Evolutionary conservation across 805 yeast species (phyloP), one percentile per base, ranked within the genome.

Genomic region (Brettanomyces bruxellensis): DNA sequence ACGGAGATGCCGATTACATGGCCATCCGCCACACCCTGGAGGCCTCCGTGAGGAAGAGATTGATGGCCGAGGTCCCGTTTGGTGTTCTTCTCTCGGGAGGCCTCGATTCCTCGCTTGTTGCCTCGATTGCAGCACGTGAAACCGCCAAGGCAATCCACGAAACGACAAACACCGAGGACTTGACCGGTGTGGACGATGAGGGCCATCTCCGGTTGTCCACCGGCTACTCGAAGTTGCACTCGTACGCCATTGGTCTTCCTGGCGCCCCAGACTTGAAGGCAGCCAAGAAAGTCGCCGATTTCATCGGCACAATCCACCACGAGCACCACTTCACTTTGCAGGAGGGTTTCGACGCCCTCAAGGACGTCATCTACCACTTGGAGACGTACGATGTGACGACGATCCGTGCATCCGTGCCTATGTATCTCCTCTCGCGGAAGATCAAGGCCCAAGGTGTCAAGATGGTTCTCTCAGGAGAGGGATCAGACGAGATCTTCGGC

Each of bases 401-500:
- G 44, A 90, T 93, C 65, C 83, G 99, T 71, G 99, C 99, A 34
- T 90, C 98, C 8, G 93, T 99, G 38, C 99, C 99, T 56, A 93
- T 93, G 99, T 93, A 90, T 75, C 72, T 93, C 59, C 73, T 93
- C 55, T 84, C 95, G 13, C 79, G 99, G 69, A 93, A 93, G 73
- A 93, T 93, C 74, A 93, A 93, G 75, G 99, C 99, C 45, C 97
- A 91, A 70, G 99, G 99, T 68, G 96, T 93, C 59, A 93, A 93
- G 81, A 93, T 93, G 99, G 99, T 93, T 38, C 72, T 93, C 48
- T 86, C 96, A 36, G 99, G 99, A 64, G 99, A 93, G 71, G 99
- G 99, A 53, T 88, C 97, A 28, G 99, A 93, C 69, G 99, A 93
- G 75, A 84, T 93, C 66, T 93, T 93, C 64, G 99, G 99, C 58